phyloP scores from a whole-genome alignment of 192 early-diverging fungal species.

The Entomortierella beljakovae region DNA sequence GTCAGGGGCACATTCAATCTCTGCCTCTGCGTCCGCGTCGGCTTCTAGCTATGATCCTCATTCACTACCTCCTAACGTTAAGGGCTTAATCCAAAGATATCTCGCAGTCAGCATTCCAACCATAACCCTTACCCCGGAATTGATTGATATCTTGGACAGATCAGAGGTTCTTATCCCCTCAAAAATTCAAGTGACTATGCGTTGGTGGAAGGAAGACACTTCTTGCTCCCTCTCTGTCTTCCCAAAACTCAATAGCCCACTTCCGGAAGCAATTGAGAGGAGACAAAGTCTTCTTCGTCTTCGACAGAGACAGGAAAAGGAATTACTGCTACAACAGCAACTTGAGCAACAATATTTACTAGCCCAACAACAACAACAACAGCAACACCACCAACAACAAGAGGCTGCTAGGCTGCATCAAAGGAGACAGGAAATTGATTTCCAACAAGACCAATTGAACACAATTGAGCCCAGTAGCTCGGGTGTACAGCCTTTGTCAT shows the following conservation, averaged over 20 bases:
- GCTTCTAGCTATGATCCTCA: slow-evolving; percentile 51
- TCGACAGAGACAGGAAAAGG: neutral
- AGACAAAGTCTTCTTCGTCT: slow-evolving; percentile 22
- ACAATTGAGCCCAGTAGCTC: too few species aligned
- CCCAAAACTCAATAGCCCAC: slow-evolving; percentile 40
- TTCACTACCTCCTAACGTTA: slow-evolving; percentile 46
- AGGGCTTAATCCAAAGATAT: slow-evolving; percentile 43
- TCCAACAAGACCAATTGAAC: too few species aligned
- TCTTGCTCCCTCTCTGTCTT: slow-evolving; percentile 36
- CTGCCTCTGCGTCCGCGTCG: slow-evolving; percentile 32
- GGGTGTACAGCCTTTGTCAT: neutral
- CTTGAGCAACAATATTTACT: neutral
- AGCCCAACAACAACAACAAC: neutral
- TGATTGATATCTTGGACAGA: slow-evolving; percentile 37
- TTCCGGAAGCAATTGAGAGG: slow-evolving; percentile 11
- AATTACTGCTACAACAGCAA: neutral
- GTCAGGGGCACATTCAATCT: slow-evolving; percentile 28
- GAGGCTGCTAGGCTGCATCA: slow-evolving; percentile 5
- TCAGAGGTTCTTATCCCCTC: slow-evolving; percentile 38
- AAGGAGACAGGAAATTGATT: neutral
- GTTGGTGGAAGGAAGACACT: slow-evolving; percentile 54
- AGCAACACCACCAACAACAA: slow-evolving; percentile 4
- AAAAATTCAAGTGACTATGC: slow-evolving; percentile 46
- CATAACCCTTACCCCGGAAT: slow-evolving; percentile 42
- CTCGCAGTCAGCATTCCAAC: slow-evolving; percentile 46